Evolutionary conservation across 2,329 filamentous ascomycete genomes (phyloP).

Genomic region (Epichloe baconii): DNA sequence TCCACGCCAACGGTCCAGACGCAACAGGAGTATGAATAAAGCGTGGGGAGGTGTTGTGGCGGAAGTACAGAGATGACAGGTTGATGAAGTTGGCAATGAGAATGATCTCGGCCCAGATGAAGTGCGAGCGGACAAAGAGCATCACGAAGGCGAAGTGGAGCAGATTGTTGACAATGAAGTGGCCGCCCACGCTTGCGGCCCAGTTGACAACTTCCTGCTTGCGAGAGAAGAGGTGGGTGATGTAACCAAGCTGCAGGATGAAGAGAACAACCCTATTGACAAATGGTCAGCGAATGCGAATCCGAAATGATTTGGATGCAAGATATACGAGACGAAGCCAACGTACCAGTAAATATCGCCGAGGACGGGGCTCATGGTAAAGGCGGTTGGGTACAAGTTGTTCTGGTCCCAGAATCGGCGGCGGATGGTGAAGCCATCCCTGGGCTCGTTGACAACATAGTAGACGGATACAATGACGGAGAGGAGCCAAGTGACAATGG

Average conservation of each 20-base stretch:
- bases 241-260: slow-evolving; percentile 62
- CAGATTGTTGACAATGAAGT: slow-evolving; percentile 80
- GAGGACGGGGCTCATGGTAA: slow-evolving; percentile 56
- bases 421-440: slow-evolving; percentile 45
- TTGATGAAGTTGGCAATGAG: slow-evolving; percentile 74
- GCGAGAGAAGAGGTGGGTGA: slow-evolving; percentile 61
- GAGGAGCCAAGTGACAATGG: slow-evolving; percentile 61
- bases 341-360: slow-evolving; percentile 62
- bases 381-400: slow-evolving; percentile 52
- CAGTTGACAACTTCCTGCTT: slow-evolving; percentile 49
- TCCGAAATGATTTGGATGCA: neutral
- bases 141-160: slow-evolving; percentile 71
- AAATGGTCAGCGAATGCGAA: neutral
- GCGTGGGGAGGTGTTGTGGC: slow-evolving; percentile 56
- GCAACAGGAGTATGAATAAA: slow-evolving; percentile 67
- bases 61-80: slow-evolving; percentile 66
- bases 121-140: slow-evolving; percentile 66
- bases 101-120: slow-evolving; percentile 63
- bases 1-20: slow-evolving; percentile 70
- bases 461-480: slow-evolving; percentile 60
- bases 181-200: slow-evolving; percentile 64
- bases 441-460: slow-evolving; percentile 54
- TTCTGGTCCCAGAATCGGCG: slow-evolving; percentile 68
- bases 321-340: neutral
- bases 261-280: slow-evolving; percentile 55